Conservation (phyloP, 164 flowering plant species). For the Berberis vulgaris region DNA sequence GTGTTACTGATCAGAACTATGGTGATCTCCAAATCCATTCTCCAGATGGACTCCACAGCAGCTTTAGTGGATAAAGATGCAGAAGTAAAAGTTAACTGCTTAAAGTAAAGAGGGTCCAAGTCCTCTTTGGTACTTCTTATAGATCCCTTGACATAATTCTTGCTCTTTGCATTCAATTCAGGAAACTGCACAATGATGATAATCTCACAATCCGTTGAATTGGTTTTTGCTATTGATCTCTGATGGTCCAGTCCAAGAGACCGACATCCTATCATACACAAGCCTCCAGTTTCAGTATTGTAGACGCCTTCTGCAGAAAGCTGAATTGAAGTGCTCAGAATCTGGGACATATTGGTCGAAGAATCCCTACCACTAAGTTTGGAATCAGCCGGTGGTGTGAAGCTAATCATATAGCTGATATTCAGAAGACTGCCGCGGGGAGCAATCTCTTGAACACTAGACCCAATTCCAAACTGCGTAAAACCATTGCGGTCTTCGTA, state of each 20-base stretch:
- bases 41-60: conserved; percentile 25
- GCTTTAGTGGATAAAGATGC: conserved; percentile 4
- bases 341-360: conserved; percentile 9
- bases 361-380: conserved; percentile 4
- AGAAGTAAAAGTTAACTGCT: conserved; percentile 25
- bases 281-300: conserved; percentile 38
- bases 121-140: conserved; percentile 37
- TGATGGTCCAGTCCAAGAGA: no score
- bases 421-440: conserved; percentile 22
- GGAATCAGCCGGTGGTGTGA: conserved; percentile 9
- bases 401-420: conserved; percentile 40
- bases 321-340: background rate
- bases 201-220: conserved; percentile 49
- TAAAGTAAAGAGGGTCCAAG: conserved; percentile 45
- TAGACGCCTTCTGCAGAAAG: conserved; percentile 67
- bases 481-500: conserved; percentile 1
- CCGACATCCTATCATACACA: conserved; percentile 74
- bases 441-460: conserved; percentile 6
- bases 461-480: no score
- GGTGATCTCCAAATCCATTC: conserved; percentile 53
- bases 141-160: conserved; percentile 34
- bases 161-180: conserved; percentile 22
- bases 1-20: conserved; percentile 54
- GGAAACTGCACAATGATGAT: conserved; percentile 41
- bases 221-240: background rate